Evolutionary conservation across 2,329 filamentous ascomycete genomes (phyloP), one percentile per base, ranked within the genome.

Genomic region (Capronia epimyces): DNA sequence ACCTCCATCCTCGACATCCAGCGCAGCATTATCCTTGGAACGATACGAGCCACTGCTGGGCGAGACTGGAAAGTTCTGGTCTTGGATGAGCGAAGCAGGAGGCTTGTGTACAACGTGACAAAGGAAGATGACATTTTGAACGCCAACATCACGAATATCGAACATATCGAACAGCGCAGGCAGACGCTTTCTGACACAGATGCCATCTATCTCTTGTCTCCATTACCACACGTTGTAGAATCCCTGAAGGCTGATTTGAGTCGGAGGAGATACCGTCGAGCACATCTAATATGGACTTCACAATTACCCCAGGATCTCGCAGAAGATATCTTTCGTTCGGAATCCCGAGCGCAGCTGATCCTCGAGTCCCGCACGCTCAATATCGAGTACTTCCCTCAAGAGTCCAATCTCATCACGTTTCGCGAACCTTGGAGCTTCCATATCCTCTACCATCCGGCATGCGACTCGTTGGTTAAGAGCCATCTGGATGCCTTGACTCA

Each of bases 71-170:
- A 97, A 80, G 87, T 96, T 60, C 75, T 98, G 61, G 84, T 98
- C 46, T 76, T 96, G 63, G 93, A 98, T 71, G 83, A 87, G 61
- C 78, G 76, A 50, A 90, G 88, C 67, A 84, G 84, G 67, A 90
- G 86, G 69, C 80, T 98, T 62, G 79, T 98, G 63, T 85, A 95
- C 71, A 95, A 91, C 75, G 86, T 88, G 41, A 81, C 91, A 67
- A 91, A 89, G 64, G 87, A 96, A 75, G 91, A 98, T 80, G 89
- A 96, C 65, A 94, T 98, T 60, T 84, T 98, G 71, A 94, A 95
- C 67, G 83, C 89, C 71, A 95, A 95, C 68, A 87, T 98, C 70
- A 91, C 90, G 61, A 95, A 95, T 71, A 91, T 98, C 69, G 91
- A 97, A 76, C 82, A 82, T 65, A 94, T 98, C 71, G 90, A 96